A percentile compares a stretch with the other conserved stretches of the same genome.
Evolutionary conservation across 1,139 yeast species (phyloP).

Genomic region (Yamadazyma diospyri): DNA sequence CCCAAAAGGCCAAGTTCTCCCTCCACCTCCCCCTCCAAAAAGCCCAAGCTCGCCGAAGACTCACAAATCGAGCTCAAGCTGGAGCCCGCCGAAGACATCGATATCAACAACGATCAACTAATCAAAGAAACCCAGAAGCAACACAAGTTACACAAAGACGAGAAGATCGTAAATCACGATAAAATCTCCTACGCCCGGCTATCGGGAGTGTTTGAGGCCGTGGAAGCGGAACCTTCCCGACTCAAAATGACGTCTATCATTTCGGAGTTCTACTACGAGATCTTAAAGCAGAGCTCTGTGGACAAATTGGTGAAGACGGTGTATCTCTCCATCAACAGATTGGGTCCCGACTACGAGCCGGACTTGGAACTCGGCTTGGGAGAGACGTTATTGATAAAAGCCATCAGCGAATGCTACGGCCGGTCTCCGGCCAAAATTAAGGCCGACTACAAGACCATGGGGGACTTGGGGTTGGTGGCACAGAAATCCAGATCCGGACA

Average conservation of each 20-base stretch:
- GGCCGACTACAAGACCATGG: constrained; percentile 70
- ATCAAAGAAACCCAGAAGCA: constrained; percentile 21
- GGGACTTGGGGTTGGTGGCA: constrained; percentile 92
- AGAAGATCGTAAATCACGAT: constrained; percentile 9
- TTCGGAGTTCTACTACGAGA: constrained; percentile 64
- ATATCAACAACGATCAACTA: constrained; percentile 22
- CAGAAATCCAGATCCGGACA: constrained; percentile 79
- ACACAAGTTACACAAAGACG: constrained; percentile 17
- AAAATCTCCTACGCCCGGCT: constrained; percentile 61
- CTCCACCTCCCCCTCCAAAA: constrained; percentile 8
- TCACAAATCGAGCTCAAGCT: constrained; percentile 2
- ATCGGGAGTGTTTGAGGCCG: constrained; percentile 64
- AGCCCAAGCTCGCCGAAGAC: constrained; percentile 3
- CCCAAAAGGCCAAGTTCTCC: constrained; percentile 5
- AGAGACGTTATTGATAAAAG: constrained; percentile 80
- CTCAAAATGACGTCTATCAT: constrained; percentile 74
- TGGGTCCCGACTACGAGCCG: constrained; percentile 92
- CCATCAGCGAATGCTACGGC: constrained; percentile 89
- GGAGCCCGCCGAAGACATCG: not conserved
- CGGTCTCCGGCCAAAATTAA: constrained; percentile 68
- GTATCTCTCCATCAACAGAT: constrained; percentile 78
- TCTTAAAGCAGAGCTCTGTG: constrained; percentile 53
- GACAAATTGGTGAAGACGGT: constrained; percentile 65
- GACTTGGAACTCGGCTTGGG: constrained; percentile 92
- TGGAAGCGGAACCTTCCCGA: constrained; percentile 78